Percentiles rank a stretch among this genome's conserved stretches.
These are phyloP conservation scores for Fusarium subglutinans DNA, from an alignment of 2,329 filamentous ascomycete genomes.

Conservation along the genomic window DNA sequence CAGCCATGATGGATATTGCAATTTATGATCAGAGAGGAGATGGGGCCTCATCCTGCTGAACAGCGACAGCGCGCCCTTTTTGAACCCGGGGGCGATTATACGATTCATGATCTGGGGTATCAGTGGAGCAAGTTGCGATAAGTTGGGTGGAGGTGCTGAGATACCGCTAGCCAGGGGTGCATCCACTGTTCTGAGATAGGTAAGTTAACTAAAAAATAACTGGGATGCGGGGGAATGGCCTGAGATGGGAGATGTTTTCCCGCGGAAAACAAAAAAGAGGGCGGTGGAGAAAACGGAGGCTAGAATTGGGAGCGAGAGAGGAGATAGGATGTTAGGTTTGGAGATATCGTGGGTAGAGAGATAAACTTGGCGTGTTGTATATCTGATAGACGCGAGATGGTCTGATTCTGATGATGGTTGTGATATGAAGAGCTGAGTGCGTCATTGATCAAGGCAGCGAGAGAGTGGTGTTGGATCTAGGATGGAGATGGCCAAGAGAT, in stretches of 20 bases:
- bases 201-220: neutral
- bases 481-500: neutral
- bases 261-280: slow-evolving; percentile 25
- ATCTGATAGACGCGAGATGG: neutral
- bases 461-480: neutral
- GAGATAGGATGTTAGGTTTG: slow-evolving; percentile 28
- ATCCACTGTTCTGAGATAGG: slow-evolving; percentile 7
- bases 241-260: slow-evolving; percentile 14
- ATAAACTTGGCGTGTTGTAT: slow-evolving; percentile 7
- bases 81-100: slow-evolving; percentile 23
- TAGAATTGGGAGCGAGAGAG: slow-evolving; percentile 25
- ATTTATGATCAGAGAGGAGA: neutral
- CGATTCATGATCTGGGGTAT: slow-evolving; percentile 39
- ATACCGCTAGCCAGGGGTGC: slow-evolving; percentile 26
- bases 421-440: neutral
- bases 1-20: slow-evolving; percentile 21
- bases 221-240: slow-evolving; percentile 17
- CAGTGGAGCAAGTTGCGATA: slow-evolving; percentile 9
- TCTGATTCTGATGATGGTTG: neutral
- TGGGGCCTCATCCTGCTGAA: neutral
- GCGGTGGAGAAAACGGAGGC: slow-evolving; percentile 2
- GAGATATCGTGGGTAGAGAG: slow-evolving; percentile 4
- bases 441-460: neutral
- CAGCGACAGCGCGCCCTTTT: slow-evolving; percentile 24
- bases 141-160: slow-evolving; percentile 22